Base-by-base conservation (phyloP, 2,329 filamentous ascomycete species). In the Talaromyces sp. region DNA sequence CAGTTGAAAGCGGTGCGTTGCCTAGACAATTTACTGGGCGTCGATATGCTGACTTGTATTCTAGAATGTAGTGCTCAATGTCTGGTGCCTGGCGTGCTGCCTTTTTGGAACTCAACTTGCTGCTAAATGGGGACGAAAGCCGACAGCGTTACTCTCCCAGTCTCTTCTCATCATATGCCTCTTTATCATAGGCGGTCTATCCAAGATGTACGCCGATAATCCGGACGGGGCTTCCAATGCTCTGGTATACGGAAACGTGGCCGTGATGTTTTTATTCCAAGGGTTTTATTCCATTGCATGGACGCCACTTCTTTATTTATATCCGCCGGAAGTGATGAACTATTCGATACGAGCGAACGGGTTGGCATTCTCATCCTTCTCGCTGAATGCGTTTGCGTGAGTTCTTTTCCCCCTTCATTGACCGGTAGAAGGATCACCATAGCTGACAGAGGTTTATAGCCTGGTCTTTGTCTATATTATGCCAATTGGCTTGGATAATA, bases 231-330 rank as follows among this genome's bases (percentile, higher is more conserved):
- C 68, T 5, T 65, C 65, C 8, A 67, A 59, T 30, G 62, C 66
- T 12, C 67, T 72, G 8, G 70, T 78, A 5, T 81, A 82, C 61
- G 79, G 75, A 5, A 75, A 76, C 10, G 78, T 83, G 0, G 79
- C 79, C 0, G 70, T 78, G 12, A 82, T 84, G 67, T 84, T 84
- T 66, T 69, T 84, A 2, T 84, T 83, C 67, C 79, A 82, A 60
- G 81, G 79, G 0, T 79, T 78, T 59, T 85, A 83, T 66, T 77
- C 75, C 0, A 70, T 84, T n/a, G 80, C 76, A 0, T 82, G 78
- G 79, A 83, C 81, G 6, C 81, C 81, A 2, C 66, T 84, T 30
- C 70, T 79, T 0, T 78, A 76, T 57, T 70, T 83, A 1, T 83
- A 83, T 62, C 79, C 81, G 0, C 75, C 81, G 0, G 81, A 83